Conservation (phyloP, 2,329 filamentous ascomycete genomes). For the Fusarium sarcochroum region DNA sequence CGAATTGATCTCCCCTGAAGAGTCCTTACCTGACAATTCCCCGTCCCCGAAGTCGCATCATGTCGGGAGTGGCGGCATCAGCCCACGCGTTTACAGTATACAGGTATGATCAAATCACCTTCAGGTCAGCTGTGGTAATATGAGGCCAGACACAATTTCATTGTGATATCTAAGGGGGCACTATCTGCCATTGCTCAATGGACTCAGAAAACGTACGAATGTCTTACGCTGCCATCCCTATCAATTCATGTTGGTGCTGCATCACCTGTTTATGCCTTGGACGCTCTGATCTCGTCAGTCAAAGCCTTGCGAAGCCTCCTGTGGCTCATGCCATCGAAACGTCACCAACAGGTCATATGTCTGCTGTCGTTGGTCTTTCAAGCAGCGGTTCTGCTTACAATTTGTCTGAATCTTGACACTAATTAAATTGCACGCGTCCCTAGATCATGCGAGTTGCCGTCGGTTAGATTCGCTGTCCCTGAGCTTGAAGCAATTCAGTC, state of each 20-base stretch:
- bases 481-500: conserved; percentile 2
- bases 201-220: conserved; percentile 39
- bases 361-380: conserved; percentile 28
- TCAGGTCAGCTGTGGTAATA: conserved; percentile 16
- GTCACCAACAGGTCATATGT: conserved; percentile 47
- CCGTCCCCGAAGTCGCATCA: conserved; percentile 32
- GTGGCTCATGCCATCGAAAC: conserved; percentile 44
- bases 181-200: conserved; percentile 21
- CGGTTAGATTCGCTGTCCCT: conserved; percentile 17
- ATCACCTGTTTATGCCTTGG: conserved; percentile 32
- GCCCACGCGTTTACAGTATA: conserved; percentile 29
- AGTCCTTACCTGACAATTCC: background rate
- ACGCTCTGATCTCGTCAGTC: conserved; percentile 14
- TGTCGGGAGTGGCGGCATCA: conserved; percentile 35
- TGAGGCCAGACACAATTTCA: conserved; percentile 17
- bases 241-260: conserved; percentile 22
- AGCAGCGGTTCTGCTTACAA: conserved; percentile 1
- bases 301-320: conserved; percentile 38
- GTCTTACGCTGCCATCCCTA: conserved; percentile 10
- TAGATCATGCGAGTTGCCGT: conserved; percentile 15
- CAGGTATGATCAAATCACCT: conserved; percentile 27
- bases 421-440: background rate
- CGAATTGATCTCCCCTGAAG: conserved; percentile 5
- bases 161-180: conserved; percentile 11
- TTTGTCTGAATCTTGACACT: background rate